Percentiles rank a stretch among this genome's conserved stretches.
phyloP scores from a whole-genome alignment of 2,329 filamentous ascomycete species.

The Pseudogymnoascus sp. region DNA sequence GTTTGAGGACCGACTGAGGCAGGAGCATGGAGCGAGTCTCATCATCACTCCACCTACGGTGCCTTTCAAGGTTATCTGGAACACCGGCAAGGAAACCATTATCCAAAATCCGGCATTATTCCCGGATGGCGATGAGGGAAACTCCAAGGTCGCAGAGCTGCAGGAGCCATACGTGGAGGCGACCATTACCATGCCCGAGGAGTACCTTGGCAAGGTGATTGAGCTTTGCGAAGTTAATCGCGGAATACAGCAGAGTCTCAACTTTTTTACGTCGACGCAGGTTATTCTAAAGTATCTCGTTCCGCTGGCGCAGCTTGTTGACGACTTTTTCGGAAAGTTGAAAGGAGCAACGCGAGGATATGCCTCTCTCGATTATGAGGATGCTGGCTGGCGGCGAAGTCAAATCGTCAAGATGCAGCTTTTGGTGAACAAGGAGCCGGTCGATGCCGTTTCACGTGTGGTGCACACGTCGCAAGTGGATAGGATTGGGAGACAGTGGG shows the following conservation, averaged over 20 bases:
- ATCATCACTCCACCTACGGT: conserved; percentile 97
- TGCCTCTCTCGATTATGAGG: conserved; percentile 92
- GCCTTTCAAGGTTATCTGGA: conserved; percentile 77
- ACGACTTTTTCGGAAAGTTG: conserved; percentile 94
- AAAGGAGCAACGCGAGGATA: conserved; percentile 94
- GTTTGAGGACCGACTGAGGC: conserved; percentile 87
- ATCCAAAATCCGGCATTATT: conserved; percentile 85
- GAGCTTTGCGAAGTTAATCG: conserved; percentile 88
- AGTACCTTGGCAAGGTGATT: conserved; percentile 89
- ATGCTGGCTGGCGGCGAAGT: conserved; percentile 75
- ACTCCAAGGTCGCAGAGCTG: conserved; percentile 48
- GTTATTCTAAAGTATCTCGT: conserved; percentile 92
- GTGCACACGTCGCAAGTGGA: conserved; percentile 77
- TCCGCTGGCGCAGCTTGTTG: conserved; percentile 81
- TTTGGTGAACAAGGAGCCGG: conserved; percentile 84
- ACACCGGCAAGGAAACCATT: conserved; percentile 66
- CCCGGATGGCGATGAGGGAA: conserved; percentile 54
- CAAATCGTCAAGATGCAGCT: conserved; percentile 84
- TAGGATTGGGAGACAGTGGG: conserved; percentile 76
- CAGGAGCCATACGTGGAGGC: conserved; percentile 70
- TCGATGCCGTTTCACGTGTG: conserved; percentile 89
- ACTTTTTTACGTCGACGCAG: conserved; percentile 86
- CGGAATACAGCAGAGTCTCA: conserved; percentile 76
- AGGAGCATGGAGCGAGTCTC: conserved; percentile 89
- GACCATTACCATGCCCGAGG: conserved; percentile 85